Percentiles rank a stretch among this genome's conserved stretches.
Conservation (phyloP, 1,139 yeast genomes). For the Suhomyces yuchorum region DNA sequence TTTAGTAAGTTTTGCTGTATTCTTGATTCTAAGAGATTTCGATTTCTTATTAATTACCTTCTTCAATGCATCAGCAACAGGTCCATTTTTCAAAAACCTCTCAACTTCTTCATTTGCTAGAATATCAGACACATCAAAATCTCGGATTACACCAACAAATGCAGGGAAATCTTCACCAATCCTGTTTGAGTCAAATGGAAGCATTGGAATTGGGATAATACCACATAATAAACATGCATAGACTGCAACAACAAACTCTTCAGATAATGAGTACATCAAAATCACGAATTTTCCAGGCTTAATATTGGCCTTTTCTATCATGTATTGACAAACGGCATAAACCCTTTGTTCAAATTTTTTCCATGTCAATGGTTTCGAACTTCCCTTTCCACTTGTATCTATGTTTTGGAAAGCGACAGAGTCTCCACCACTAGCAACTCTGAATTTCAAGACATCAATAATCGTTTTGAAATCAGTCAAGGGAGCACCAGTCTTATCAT, state of each 20-base stretch:
- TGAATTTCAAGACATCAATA: slow-evolving; percentile 73
- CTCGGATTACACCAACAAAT: slow-evolving; percentile 64
- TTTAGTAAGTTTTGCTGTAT: slow-evolving; percentile 67
- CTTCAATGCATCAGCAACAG: slow-evolving; percentile 65
- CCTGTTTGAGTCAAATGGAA: slow-evolving; percentile 70
- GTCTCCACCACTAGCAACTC: slow-evolving; percentile 75
- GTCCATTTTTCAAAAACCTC: slow-evolving; percentile 67
- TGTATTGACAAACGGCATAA: slow-evolving; percentile 67
- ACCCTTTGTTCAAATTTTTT: slow-evolving; percentile 76
- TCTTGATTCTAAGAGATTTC: slow-evolving; percentile 59
- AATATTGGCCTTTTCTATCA: slow-evolving; percentile 54
- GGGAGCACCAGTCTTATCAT: slow-evolving; percentile 74
- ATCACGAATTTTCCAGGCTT: slow-evolving; percentile 73
- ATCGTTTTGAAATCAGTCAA: slow-evolving; percentile 73
- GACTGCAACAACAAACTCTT: slow-evolving; percentile 80
- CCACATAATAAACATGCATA: slow-evolving; percentile 88
- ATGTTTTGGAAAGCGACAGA: slow-evolving; percentile 78
- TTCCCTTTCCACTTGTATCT: slow-evolving; percentile 54
- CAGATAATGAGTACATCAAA: slow-evolving; percentile 83
- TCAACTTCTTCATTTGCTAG: slow-evolving; percentile 82
- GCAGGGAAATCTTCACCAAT: slow-evolving; percentile 77
- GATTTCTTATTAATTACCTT: slow-evolving; percentile 46
- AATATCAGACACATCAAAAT: slow-evolving; percentile 69
- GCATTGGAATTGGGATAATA: slow-evolving; percentile 75
- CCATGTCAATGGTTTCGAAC: slow-evolving; percentile 70